Evolutionary conservation across 768 basidiomycete genomes (phyloP).

Genomic region (Boletus rubroflammeus): DNA sequence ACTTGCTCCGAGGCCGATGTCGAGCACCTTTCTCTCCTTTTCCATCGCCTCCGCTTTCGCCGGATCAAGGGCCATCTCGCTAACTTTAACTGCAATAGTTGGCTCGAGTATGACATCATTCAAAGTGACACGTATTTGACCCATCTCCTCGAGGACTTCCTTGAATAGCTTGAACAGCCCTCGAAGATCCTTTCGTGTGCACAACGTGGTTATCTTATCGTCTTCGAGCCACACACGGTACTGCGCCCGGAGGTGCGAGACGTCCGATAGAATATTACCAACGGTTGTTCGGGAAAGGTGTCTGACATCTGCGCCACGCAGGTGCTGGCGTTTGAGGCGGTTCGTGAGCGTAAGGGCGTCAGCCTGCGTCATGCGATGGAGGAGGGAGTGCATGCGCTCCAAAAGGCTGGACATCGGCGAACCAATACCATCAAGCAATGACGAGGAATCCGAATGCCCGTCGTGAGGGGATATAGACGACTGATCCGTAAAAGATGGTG

Average conservation of each 20-base stretch:
- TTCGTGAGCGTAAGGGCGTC: slow-evolving; percentile 87
- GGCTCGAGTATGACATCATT: slow-evolving; percentile 94
- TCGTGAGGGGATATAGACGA: slow-evolving; percentile 50
- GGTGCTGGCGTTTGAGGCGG: slow-evolving; percentile 85
- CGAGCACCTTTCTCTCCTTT: slow-evolving; percentile 30
- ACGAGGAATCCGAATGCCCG: slow-evolving; percentile 72
- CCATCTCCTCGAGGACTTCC: slow-evolving; percentile 81
- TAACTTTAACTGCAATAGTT: slow-evolving; percentile 61
- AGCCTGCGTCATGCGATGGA: slow-evolving; percentile 63
- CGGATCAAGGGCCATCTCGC: slow-evolving; percentile 66
- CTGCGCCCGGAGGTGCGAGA: slow-evolving; percentile 60
- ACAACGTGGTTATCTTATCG: slow-evolving; percentile 57
- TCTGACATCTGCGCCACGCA: slow-evolving; percentile 79
- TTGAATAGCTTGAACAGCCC: slow-evolving; percentile 79
- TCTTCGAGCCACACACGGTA: slow-evolving; percentile 76
- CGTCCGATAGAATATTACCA: slow-evolving; percentile 67
- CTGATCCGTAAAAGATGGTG: slow-evolving; percentile 34
- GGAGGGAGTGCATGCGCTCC: slow-evolving; percentile 60
- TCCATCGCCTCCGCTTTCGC: slow-evolving; percentile 44
- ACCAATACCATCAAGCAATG: slow-evolving; percentile 53
- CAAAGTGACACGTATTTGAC: slow-evolving; percentile 72
- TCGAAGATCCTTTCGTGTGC: slow-evolving; percentile 78
- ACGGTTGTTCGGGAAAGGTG: slow-evolving; percentile 85
- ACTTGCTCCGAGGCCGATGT: slow-evolving; percentile 39
- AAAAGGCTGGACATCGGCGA: slow-evolving; percentile 51